These are phyloP conservation scores for Bondarzewia mesenterica DNA, from an alignment of 1,284 basidiomycete species.

Conservation along the genomic window DNA sequence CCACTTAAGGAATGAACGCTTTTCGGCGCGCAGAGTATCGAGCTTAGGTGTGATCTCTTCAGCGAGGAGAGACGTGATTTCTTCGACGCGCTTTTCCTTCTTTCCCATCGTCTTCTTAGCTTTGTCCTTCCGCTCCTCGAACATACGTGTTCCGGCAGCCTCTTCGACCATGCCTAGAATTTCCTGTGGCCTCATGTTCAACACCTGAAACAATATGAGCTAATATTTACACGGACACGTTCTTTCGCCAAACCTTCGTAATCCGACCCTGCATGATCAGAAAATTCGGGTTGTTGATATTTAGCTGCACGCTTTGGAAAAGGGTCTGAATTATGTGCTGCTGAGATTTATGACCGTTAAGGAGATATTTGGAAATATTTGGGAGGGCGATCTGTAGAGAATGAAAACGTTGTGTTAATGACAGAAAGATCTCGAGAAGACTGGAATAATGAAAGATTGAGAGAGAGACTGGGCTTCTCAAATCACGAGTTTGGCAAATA, in stretches of 20 bases:
- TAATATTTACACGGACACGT: neutral
- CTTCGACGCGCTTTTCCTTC: conserved; percentile 95
- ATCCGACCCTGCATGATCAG: conserved; percentile 99
- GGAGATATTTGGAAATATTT: conserved; percentile 92
- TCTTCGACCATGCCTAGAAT: conserved; percentile 99
- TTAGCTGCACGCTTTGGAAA: conserved; percentile 96
- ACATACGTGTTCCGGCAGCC: conserved; percentile 98
- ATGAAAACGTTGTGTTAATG: too few relatives aligned
- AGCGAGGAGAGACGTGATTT: conserved; percentile 71
- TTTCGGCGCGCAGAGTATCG: conserved; percentile 86
- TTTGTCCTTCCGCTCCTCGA: conserved; percentile 97
- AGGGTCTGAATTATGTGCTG: conserved; percentile 87
- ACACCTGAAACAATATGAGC: conserved; percentile 42
- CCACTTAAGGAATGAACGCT: conserved; percentile 84
- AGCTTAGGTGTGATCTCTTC: conserved; percentile 97
- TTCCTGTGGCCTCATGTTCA: conserved; percentile 98
- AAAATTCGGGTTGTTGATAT: conserved; percentile 99
- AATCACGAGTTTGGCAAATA: too few relatives aligned
- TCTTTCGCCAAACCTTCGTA: conserved; percentile 57
- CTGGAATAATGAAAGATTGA: neutral
- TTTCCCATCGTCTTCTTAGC: conserved; percentile 95
- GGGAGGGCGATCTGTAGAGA: conserved; percentile 76
- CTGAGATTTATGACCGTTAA: conserved; percentile 94
- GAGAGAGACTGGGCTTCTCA: neutral
- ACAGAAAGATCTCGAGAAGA: neutral